These are phyloP conservation scores for Xylariales sp. DNA, from an alignment of 2,329 filamentous ascomycete species.

Conservation along the genomic window DNA sequence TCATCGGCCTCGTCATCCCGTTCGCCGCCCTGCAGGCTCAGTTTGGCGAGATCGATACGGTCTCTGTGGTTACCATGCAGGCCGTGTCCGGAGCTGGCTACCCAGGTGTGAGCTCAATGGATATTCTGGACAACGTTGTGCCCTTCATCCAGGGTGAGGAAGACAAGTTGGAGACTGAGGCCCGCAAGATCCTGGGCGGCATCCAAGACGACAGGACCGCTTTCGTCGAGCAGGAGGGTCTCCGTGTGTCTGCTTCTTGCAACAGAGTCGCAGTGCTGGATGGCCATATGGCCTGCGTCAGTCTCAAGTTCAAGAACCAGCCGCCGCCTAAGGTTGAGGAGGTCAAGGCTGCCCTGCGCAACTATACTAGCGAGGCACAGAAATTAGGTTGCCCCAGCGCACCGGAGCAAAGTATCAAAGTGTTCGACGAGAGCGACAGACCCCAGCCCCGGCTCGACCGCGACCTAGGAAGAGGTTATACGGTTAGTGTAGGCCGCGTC, in stretches of 20 bases:
- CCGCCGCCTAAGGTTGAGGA: conserved; percentile 71
- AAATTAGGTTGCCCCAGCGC: conserved; percentile 83
- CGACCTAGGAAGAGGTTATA: conserved; percentile 80
- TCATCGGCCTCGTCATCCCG: conserved; percentile 92
- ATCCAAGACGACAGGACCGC: conserved; percentile 68
- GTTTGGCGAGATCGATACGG: conserved; percentile 76
- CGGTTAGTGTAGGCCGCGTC: conserved; percentile 84
- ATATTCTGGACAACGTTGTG: conserved; percentile 93
- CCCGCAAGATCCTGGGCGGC: conserved; percentile 84
- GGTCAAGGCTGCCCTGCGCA: conserved; percentile 73
- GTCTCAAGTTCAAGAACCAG: conserved; percentile 72
- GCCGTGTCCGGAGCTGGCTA: conserved; percentile 91
- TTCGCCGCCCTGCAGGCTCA: conserved; percentile 83
- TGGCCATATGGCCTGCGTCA: conserved; percentile 93
- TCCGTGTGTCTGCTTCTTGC: conserved; percentile 82
- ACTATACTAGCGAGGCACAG: conserved; percentile 79
- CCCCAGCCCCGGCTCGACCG: conserved; percentile 90
- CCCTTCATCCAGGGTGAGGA: conserved; percentile 92
- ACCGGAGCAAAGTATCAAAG: conserved; percentile 73
- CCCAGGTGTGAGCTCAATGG: conserved; percentile 87
- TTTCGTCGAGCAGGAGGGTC: conserved; percentile 68
- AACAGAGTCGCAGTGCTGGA: conserved; percentile 94
- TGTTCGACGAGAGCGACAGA: conserved; percentile 85
- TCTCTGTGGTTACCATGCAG: conserved; percentile 86
- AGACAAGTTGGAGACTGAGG: conserved; percentile 92